Evolutionary conservation across 768 basidiomycete genomes (phyloP), one percentile per base, ranked within the genome.

Genomic region (Amanita jacksonii): DNA sequence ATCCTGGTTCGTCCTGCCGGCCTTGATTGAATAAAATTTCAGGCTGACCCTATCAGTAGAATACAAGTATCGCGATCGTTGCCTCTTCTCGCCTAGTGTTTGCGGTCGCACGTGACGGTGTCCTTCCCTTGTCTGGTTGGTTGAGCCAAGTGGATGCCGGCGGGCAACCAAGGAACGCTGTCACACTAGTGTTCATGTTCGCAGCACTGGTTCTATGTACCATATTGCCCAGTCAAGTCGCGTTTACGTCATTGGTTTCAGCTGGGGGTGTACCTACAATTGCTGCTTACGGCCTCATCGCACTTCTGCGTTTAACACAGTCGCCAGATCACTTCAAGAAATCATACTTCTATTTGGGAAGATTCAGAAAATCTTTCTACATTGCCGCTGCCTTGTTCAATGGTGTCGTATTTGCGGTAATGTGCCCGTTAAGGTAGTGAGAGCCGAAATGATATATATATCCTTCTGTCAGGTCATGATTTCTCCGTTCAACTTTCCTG

Each of bases 101-200:
- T 55, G 92, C 91, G 7, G 85, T 96, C 35, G 91, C 91, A n/a
- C 81, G 92, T 42, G 92, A 96, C 53, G 91, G 91, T 22, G 87
- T 93, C 0, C 68, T 96, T 8, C 91, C 92, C 0, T 58, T 86
- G 37, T 90, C 86, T 0, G 48, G 64, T 9, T 94, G 90, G 91
- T 84, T 96, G 41, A 79, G 85, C 34, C 63, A 70, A 48, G 85
- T 93, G 32, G 79, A 85, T 38, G 50, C 60, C 0, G 61, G 72
- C 12, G 82, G 85, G 1, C 85, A 92, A 53, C 91, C 91, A 0
- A 73, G 68, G 44, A 82, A 90, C 57, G 91, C 91, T 9, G 80
- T 93, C 13, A 87, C 87, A 2, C 80, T 93, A 53, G 92, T 93
- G 57, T 86, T 77, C 55, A 55, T 85, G 48, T 90, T 92, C 50